Conservation (phyloP, 805 yeast species). For the Ogataea pilisensis region DNA sequence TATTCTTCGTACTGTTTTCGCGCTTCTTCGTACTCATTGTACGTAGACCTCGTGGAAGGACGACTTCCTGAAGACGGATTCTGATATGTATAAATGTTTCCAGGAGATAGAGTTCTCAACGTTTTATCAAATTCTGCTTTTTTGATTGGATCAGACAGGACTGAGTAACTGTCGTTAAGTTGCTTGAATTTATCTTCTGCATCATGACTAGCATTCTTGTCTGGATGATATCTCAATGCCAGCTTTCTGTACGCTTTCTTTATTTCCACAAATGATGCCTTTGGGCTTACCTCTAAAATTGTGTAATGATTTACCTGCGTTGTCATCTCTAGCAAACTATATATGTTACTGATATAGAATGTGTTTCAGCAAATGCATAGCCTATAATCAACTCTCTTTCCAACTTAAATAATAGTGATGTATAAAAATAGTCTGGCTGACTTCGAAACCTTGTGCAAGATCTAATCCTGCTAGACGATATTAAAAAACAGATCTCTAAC, state of each 20-base stretch:
- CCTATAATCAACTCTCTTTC: too few species aligned
- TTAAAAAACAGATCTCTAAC: too few species aligned
- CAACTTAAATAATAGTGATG: too few species aligned
- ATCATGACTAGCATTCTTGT: slow-evolving; percentile 58
- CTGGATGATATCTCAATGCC: slow-evolving; percentile 76
- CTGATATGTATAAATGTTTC: too few species aligned
- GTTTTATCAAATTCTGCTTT: slow-evolving; percentile 56
- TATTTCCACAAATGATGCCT: slow-evolving; percentile 55
- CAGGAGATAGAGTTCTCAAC: too few species aligned
- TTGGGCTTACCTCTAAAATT: slow-evolving; percentile 47
- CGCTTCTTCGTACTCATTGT: slow-evolving; percentile 21
- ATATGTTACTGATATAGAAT: neutral
- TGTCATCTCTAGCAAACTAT: neutral
- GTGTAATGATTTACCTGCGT: slow-evolving; percentile 48
- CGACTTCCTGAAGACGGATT: neutral
- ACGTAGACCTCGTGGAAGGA: neutral
- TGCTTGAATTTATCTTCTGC: slow-evolving; percentile 83
- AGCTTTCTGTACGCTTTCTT: slow-evolving; percentile 76
- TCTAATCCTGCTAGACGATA: too few species aligned
- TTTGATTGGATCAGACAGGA: slow-evolving; percentile 57
- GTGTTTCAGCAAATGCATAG: neutral
- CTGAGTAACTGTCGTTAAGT: slow-evolving; percentile 85
- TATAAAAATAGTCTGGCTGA: too few species aligned
- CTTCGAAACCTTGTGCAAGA: too few species aligned
- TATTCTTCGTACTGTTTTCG: slow-evolving; percentile 20